Evolutionary conservation across 306 rosid genomes (phyloP).

Genomic region (apple (Malus domestica)): ASM211411v1 NC_041802.1:28041501-28042000

Average conservation of each 20-base stretch:
- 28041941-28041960: constrained; percentile 69
- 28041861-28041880: constrained; percentile 68
- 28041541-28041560: background rate
- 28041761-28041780: constrained; percentile 96
- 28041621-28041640: background rate
- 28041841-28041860: constrained; percentile 83
- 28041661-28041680: background rate
- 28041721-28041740: background rate
- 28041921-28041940: constrained; percentile 82
- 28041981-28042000: constrained; percentile 99
- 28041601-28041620: background rate
- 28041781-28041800: constrained; percentile 97
- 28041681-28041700: background rate
- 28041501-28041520: background rate
- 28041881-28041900: constrained; percentile 73
- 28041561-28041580: background rate
- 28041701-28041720: background rate
- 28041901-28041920: constrained; percentile 83
- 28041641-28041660: background rate
- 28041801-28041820: constrained; percentile 86
- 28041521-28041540: background rate
- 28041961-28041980: constrained; percentile 88
- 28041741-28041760: constrained; percentile 37
- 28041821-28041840: constrained; percentile 60
- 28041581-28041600: background rate